Evolutionary conservation across 148 eudicot genomes (phyloP).

Genomic region (Rhododendron mucronatum): DNA sequence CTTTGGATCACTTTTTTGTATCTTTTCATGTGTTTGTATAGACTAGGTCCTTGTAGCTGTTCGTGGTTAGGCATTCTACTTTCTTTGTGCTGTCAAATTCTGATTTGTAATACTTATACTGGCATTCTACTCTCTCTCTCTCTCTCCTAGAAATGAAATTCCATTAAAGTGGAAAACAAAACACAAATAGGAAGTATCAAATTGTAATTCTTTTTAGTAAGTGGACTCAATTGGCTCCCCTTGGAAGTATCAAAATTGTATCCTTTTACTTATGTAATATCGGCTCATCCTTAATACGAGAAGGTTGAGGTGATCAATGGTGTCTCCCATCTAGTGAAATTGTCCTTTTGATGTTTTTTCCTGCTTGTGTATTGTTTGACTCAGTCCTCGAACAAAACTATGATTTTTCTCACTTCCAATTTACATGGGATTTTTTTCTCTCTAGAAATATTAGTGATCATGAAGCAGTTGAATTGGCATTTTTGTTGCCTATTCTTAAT

Average conservation of each 20-base stretch:
- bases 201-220: neutral
- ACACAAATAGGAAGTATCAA: neutral
- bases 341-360: neutral
- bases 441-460: neutral
- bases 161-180: neutral
- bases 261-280: neutral
- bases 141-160: neutral
- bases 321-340: neutral
- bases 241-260: neutral
- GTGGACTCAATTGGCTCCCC: neutral
- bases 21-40: neutral
- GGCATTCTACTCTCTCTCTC: neutral
- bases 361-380: neutral
- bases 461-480: neutral
- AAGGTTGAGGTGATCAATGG: neutral
- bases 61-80: neutral
- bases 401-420: neutral
- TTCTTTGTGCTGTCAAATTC: neutral
- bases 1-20: constrained; percentile 7
- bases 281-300: neutral
- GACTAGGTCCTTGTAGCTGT: neutral
- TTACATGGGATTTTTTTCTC: neutral
- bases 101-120: neutral
- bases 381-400: neutral
- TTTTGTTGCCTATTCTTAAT: neutral